Conservation (phyloP, 2,329 filamentous ascomycete species). For the Parastagonospora nodorum region DNA sequence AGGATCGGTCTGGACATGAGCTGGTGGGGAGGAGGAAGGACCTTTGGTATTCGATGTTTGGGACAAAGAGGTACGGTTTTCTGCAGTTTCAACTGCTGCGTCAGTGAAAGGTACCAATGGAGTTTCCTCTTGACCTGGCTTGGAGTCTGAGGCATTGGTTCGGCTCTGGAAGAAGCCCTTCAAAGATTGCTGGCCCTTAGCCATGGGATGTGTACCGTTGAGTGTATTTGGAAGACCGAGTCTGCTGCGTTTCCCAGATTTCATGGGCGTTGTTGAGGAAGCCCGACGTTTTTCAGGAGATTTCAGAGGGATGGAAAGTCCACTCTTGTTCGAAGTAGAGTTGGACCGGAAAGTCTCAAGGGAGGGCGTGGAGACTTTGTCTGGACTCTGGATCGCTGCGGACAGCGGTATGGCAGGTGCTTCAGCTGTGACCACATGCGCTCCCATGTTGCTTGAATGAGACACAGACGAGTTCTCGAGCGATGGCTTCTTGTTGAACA, state of each 20-base stretch:
- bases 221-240: conserved; percentile 30
- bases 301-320: conserved; percentile 21
- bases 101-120: conserved; percentile 4
- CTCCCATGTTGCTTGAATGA: background rate
- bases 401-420: background rate
- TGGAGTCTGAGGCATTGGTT: conserved; percentile 14
- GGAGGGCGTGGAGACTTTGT: conserved; percentile 12
- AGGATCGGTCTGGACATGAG: conserved; percentile 24
- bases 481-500: conserved; percentile 67
- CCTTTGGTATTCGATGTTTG: conserved; percentile 3
- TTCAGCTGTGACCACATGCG: conserved; percentile 2
- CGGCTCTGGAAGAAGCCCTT: conserved; percentile 73
- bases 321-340: conserved; percentile 6
- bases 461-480: conserved; percentile 5
- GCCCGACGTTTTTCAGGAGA: conserved; percentile 38
- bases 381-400: conserved; percentile 4
- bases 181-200: conserved; percentile 65
- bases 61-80: conserved; percentile 3
- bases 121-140: conserved; percentile 3
- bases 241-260: conserved; percentile 58
- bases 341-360: conserved; percentile 6
- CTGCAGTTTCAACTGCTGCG: conserved; percentile 3
- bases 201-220: conserved; percentile 26
- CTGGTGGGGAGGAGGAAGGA: conserved; percentile 5
- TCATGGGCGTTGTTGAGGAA: conserved; percentile 24